Conservation (phyloP, 1,284 basidiomycete species). For the Cutaneotrichosporon cyanovorans region DNA sequence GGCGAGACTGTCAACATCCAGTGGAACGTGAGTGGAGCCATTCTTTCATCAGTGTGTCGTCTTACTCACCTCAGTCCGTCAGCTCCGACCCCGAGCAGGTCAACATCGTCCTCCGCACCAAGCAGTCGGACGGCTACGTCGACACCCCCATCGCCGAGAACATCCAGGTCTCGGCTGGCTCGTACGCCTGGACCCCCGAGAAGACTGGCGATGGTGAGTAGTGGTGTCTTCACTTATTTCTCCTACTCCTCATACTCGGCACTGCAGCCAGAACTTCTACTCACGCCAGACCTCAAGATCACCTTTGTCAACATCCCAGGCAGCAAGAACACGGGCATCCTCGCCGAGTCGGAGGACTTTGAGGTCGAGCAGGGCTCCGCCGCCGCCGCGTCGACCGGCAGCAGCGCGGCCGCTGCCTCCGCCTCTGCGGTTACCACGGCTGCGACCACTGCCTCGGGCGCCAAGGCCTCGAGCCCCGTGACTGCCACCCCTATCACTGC, state of each 20-base stretch:
- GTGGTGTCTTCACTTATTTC: not conserved
- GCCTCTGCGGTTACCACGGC: not conserved
- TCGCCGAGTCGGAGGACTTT: slow-evolving; percentile 39
- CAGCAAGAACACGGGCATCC: slow-evolving; percentile 21
- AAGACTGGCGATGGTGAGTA: slow-evolving; percentile 17
- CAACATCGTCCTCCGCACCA: slow-evolving; percentile 29
- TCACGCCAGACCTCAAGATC: slow-evolving; percentile 9
- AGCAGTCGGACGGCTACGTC: slow-evolving; percentile 13
- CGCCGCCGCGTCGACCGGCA: slow-evolving; percentile 9
- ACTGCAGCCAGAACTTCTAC: not conserved
- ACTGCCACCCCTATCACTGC: not conserved
- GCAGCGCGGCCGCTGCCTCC: not conserved
- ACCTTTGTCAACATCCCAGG: slow-evolving; percentile 18
- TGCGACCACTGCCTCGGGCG: not conserved
- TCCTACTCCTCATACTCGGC: no score
- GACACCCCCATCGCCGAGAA: slow-evolving; percentile 37
- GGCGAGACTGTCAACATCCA: slow-evolving; percentile 25
- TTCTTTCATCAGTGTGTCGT: not conserved
- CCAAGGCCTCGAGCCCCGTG: not conserved
- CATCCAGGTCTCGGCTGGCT: slow-evolving; percentile 26
- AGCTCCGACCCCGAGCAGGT: slow-evolving; percentile 33
- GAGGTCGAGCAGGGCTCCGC: slow-evolving; percentile 21
- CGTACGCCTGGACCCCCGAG: slow-evolving; percentile 34
- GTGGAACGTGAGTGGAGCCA: slow-evolving; percentile 29
- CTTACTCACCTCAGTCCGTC: slow-evolving; percentile 21